These are phyloP conservation scores for Punica granatum DNA, from an alignment of 345 rosid genomes.

Conservation along the genomic window DNA sequence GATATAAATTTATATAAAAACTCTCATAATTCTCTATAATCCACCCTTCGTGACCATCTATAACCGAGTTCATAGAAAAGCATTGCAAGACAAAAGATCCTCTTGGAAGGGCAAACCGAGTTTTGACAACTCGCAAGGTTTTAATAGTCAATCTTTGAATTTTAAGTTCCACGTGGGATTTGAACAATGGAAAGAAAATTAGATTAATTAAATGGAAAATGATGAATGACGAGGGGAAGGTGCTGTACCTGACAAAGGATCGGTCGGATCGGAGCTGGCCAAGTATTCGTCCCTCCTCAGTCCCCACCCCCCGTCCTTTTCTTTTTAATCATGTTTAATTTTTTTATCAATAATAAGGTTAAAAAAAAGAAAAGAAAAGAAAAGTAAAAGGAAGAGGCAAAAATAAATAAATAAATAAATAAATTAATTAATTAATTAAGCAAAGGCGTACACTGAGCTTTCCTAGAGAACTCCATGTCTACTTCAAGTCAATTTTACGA, in stretches of 20 bases:
- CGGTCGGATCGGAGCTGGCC: neutral
- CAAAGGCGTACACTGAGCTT: too few relatives aligned
- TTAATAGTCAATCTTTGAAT: neutral
- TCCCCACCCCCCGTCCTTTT: neutral
- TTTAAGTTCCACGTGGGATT: neutral
- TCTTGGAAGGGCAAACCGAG: neutral
- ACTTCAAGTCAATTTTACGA: neutral
- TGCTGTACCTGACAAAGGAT: slow-evolving; percentile 1
- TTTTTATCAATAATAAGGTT: neutral
- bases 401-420: neutral
- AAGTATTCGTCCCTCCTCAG: neutral
- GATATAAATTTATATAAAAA: too few relatives aligned
- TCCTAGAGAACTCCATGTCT: neutral
- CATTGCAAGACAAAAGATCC: too few relatives aligned
- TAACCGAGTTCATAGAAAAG: too few relatives aligned
- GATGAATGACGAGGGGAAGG: neutral
- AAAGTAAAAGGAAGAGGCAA: neutral
- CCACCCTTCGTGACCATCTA: too few relatives aligned
- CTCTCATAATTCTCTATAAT: too few relatives aligned
- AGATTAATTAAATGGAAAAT: neutral
- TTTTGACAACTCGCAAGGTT: neutral
- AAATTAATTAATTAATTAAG: too few relatives aligned
- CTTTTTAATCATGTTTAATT: neutral
- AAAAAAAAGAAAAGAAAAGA: neutral
- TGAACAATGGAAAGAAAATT: neutral